phyloP scores from a whole-genome alignment of 352 stramenopile genomes.

The Peronospora belbahrii region DNA sequence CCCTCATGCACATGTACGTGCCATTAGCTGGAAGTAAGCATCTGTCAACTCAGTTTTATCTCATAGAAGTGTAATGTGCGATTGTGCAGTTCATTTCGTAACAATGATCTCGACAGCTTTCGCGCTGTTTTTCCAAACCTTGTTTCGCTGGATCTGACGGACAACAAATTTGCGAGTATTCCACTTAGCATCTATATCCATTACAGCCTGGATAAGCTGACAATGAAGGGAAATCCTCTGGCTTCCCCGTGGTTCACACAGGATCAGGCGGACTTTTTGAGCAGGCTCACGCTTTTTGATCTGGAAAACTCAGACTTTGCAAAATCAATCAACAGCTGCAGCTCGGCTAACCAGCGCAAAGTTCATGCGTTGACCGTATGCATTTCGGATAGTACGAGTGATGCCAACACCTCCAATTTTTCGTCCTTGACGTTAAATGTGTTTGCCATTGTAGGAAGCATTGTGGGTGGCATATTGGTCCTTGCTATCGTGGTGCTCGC shows the following conservation, averaged over 20 bases:
- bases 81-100: constrained; percentile 30
- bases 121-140: constrained; percentile 49
- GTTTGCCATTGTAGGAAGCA: constrained; percentile 21
- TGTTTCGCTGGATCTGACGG: constrained; percentile 40
- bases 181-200: constrained; percentile 43
- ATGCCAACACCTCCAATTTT: constrained; percentile 13
- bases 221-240: constrained; percentile 40
- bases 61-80: neutral
- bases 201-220: constrained; percentile 31
- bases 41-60: neutral
- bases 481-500: constrained; percentile 18
- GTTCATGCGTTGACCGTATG: constrained; percentile 26
- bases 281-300: constrained; percentile 26
- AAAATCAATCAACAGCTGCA: constrained; percentile 21
- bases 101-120: constrained; percentile 47
- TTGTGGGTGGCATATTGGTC: constrained; percentile 32
- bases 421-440: constrained; percentile 15
- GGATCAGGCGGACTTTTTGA: constrained; percentile 22
- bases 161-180: constrained; percentile 48
- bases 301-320: constrained; percentile 30
- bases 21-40: neutral
- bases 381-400: constrained; percentile 15
- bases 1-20: constrained; percentile 42
- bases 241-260: constrained; percentile 35
- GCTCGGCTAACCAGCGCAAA: constrained; percentile 6